Conservation (phyloP, 495 filamentous ascomycete species). For the Hypoxylon trugodes region DNA sequence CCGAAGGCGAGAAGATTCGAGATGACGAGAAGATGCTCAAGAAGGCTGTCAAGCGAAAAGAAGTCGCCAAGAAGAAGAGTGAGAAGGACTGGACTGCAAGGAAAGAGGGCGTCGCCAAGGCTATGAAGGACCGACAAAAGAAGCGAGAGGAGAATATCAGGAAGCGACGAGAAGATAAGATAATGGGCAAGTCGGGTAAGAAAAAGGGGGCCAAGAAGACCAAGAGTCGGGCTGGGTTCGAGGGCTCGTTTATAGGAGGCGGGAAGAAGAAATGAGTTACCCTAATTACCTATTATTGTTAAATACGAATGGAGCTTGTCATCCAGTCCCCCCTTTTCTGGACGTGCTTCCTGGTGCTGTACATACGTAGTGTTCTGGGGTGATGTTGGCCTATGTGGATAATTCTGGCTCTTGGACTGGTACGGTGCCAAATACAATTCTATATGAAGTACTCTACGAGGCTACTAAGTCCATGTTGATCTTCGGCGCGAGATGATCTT, state of each 20-base stretch:
- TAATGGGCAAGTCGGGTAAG: slow-evolving; percentile 67
- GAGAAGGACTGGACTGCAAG: slow-evolving; percentile 89
- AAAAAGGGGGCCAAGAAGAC: slow-evolving; percentile 65
- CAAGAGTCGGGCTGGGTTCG: slow-evolving; percentile 81
- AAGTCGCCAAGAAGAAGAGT: slow-evolving; percentile 87
- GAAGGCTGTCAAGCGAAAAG: slow-evolving; percentile 94
- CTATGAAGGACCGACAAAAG: slow-evolving; percentile 80
- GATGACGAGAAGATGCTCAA: slow-evolving; percentile 90
- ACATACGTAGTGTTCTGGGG: slow-evolving; percentile 2
- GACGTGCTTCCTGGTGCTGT: background rate
- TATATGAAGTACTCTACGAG: background rate
- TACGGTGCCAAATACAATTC: background rate
- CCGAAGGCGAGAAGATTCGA: slow-evolving; percentile 87
- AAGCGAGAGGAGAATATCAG: slow-evolving; percentile 88
- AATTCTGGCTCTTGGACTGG: background rate
- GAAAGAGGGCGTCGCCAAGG: slow-evolving; percentile 74
- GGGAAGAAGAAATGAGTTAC: slow-evolving; percentile 45
- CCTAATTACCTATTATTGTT: background rate
- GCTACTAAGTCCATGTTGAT: background rate
- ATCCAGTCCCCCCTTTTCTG: background rate
- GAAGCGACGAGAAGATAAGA: slow-evolving; percentile 82
- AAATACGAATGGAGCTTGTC: background rate
- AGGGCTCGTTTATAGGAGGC: slow-evolving; percentile 82
- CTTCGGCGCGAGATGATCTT: too few species aligned
- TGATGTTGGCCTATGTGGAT: slow-evolving; percentile 1